phyloP scores from a whole-genome alignment of 306 rosid genomes.

The Delonix regia region DNA sequence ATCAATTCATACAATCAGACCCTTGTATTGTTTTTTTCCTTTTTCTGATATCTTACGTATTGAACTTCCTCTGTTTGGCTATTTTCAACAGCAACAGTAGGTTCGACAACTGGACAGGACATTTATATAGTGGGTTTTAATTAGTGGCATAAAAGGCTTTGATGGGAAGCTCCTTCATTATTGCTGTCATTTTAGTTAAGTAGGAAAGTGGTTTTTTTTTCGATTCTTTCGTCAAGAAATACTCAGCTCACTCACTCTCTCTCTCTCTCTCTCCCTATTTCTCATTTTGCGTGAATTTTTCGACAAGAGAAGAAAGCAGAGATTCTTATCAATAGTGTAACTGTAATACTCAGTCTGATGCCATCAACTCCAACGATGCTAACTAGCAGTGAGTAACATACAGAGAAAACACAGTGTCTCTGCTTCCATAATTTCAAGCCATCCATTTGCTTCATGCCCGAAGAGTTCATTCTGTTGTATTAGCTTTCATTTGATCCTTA shows the following conservation, averaged over 20 bases:
- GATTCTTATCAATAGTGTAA: conserved; percentile 10
- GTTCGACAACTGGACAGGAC: neutral
- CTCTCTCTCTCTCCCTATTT: neutral
- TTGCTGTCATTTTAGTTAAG: conserved; percentile 42
- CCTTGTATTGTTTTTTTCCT: neutral
- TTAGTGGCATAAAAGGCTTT: conserved; percentile 22
- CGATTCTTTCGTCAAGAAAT: conserved; percentile 6
- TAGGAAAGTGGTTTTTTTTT: neutral
- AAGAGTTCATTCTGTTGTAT: neutral
- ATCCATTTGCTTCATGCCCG: conserved; percentile 6
- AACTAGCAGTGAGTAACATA: neutral
- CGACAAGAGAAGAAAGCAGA: neutral
- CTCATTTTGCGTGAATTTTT: neutral
- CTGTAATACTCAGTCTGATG: conserved; percentile 4
- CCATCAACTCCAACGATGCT: conserved; percentile 12
- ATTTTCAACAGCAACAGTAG: conserved; percentile 25
- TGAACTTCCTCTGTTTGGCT: neutral
- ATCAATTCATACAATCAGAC: conserved; percentile 14
- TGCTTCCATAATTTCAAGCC: conserved; percentile 11
- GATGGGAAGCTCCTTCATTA: conserved; percentile 18
- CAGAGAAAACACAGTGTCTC: neutral
- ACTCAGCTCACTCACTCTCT: neutral
- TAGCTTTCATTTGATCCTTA: conserved; percentile 5
- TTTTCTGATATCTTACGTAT: neutral
- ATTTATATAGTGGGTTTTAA: conserved; percentile 30